Evolutionary conservation across 2,329 filamentous ascomycete genomes (phyloP).

Genomic region (Pestalotiopsis sp.): DNA sequence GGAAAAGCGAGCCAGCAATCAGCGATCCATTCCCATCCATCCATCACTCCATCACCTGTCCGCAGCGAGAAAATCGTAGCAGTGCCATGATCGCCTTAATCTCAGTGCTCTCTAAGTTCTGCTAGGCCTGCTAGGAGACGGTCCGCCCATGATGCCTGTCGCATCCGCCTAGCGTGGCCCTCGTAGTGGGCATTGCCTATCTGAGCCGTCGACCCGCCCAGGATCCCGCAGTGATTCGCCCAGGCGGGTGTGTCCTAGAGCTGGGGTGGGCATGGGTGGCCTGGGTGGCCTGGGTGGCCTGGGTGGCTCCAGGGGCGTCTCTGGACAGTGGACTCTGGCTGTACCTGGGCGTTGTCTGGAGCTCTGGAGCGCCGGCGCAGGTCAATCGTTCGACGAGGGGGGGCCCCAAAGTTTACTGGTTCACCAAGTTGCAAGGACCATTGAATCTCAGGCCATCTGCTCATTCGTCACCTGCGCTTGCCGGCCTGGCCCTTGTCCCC

Average conservation of each 20-base stretch:
- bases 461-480: slow-evolving; percentile 7
- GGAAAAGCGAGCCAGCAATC: background rate
- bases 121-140: background rate
- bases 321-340: background rate
- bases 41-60: background rate
- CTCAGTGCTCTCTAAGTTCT: background rate
- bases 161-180: slow-evolving; percentile 1
- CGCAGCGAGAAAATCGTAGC: background rate
- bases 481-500: slow-evolving; percentile 5
- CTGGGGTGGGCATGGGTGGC: background rate
- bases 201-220: slow-evolving; percentile 5
- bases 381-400: background rate
- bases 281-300: background rate
- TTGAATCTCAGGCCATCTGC: slow-evolving; percentile 3
- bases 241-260: background rate
- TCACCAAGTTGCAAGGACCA: background rate
- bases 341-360: background rate
- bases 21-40: background rate
- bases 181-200: slow-evolving; percentile 8
- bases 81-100: background rate
- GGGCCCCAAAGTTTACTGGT: background rate
- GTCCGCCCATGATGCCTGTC: background rate
- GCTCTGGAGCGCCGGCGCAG: background rate
- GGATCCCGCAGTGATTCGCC: background rate
- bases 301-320: background rate